These are phyloP conservation scores for Pseudogymnoascus sp. DNA, from an alignment of 2,329 filamentous ascomycete genomes.

Conservation along the genomic window DNA sequence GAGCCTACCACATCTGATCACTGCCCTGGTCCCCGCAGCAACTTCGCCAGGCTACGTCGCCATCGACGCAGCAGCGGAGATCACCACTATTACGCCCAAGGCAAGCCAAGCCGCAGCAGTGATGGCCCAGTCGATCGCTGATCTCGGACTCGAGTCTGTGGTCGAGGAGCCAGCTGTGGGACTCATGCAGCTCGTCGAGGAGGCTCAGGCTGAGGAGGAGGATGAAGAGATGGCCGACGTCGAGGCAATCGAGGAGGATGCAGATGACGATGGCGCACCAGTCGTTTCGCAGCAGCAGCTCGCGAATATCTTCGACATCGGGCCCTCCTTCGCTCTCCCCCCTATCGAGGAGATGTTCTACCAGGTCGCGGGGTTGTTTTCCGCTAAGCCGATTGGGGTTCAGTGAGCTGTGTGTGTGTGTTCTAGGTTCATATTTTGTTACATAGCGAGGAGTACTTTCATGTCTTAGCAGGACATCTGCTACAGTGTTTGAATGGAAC, in stretches of 20 bases:
- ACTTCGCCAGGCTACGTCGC: conserved; percentile 65
- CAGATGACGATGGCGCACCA: conserved; percentile 45
- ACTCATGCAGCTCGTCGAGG: conserved; percentile 30
- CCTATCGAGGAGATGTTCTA: conserved; percentile 71
- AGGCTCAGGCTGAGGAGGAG: conserved; percentile 10
- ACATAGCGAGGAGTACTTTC: conserved; percentile 11
- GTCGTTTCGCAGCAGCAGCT: conserved; percentile 63
- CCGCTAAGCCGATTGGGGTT: conserved; percentile 40
- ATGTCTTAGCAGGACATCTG: not conserved
- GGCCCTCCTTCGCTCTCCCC: conserved; percentile 61
- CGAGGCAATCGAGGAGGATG: conserved; percentile 31
- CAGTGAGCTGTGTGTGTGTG: not conserved
- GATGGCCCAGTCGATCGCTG: conserved; percentile 48
- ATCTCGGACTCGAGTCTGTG: conserved; percentile 39
- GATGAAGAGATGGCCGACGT: conserved; percentile 32
- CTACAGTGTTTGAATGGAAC: not conserved
- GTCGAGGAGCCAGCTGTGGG: conserved; percentile 21
- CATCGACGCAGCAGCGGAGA: conserved; percentile 67
- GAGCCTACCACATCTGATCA: conserved; percentile 50
- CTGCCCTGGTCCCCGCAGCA: conserved; percentile 58
- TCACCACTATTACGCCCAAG: conserved; percentile 56
- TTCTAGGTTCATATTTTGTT: not conserved
- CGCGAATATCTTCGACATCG: conserved; percentile 62
- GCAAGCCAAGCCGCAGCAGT: conserved; percentile 46
- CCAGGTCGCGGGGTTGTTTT: conserved; percentile 59